phyloP scores from a whole-genome alignment of 768 basidiomycete species.

The Kwoniella sp. region DNA sequence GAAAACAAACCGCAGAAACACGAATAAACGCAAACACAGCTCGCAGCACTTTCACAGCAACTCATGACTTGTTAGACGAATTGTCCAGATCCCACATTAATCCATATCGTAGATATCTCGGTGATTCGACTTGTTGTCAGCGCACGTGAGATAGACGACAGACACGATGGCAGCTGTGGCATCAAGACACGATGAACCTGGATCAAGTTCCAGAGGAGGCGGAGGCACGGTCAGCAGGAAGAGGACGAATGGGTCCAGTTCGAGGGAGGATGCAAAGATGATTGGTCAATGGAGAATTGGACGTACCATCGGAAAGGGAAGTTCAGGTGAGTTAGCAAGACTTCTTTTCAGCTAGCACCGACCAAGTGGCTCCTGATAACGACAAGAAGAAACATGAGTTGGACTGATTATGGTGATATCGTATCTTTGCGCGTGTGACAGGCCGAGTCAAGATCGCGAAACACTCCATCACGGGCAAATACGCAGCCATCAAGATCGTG shows the following conservation, averaged over 20 bases:
- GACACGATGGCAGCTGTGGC: constrained; percentile 24
- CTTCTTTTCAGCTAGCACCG: neutral
- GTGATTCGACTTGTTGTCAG: neutral
- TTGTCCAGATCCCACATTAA: neutral
- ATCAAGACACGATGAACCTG: constrained; percentile 17
- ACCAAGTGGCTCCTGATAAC: no score
- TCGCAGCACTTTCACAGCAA: neutral
- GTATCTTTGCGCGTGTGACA: constrained; percentile 47
- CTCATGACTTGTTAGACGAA: neutral
- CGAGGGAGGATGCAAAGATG: constrained; percentile 54
- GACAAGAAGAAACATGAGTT: neutral
- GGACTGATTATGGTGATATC: neutral
- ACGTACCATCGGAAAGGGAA: constrained; percentile 78
- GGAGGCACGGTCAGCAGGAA: constrained; percentile 25
- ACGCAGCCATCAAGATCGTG: constrained; percentile 93
- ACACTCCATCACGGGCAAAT: constrained; percentile 82
- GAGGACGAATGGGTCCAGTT: constrained; percentile 20
- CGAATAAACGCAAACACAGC: constrained; percentile 1
- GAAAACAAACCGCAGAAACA: neutral
- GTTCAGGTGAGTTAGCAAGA: constrained; percentile 67
- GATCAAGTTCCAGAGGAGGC: constrained; percentile 16
- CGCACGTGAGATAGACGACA: no score
- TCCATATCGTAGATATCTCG: neutral
- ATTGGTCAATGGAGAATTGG: constrained; percentile 84
- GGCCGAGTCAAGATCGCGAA: constrained; percentile 88